Percentiles rank a stretch among this genome's conserved stretches.
phyloP scores from a whole-genome alignment of 2,329 filamentous ascomycete species.

The Diaporthe sp. region DNA sequence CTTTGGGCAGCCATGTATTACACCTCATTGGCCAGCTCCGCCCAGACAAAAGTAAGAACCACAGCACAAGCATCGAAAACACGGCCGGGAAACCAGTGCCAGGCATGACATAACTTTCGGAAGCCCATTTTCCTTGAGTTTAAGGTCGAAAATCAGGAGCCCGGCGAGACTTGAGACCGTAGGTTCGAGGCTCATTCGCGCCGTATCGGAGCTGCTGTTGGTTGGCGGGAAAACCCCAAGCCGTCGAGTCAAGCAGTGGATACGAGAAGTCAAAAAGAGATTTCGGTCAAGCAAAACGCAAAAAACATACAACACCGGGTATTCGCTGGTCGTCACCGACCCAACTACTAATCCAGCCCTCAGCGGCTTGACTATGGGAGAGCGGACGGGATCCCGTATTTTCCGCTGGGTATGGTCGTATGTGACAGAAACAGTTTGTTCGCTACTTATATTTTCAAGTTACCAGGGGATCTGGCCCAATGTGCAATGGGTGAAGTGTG shows the following conservation, averaged over 20 bases:
- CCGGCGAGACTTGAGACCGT: no score
- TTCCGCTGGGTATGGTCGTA: conserved; percentile 35
- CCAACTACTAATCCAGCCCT: conserved; percentile 34
- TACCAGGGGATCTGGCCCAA: not conserved
- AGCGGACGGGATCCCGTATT: conserved; percentile 34
- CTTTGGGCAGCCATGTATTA: not conserved
- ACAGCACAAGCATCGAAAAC: no score
- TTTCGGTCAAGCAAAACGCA: not conserved
- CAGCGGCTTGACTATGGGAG: conserved; percentile 30
- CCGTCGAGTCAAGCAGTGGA: not conserved
- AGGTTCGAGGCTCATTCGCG: not conserved
- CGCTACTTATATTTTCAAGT: not conserved
- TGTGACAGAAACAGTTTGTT: fast-evolving
- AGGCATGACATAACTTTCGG: not conserved
- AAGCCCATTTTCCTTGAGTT: not conserved
- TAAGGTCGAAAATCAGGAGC: not conserved
- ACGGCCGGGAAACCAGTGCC: not conserved
- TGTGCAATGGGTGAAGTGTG: not conserved
- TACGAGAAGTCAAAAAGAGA: not conserved
- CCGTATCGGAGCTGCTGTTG: no score
- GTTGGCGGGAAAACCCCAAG: not conserved
- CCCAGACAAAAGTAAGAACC: no score
- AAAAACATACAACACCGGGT: conserved; percentile 34
- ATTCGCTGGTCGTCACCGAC: conserved; percentile 32
- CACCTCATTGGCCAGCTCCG: conserved; percentile 7